Evolutionary conservation across 805 yeast species (phyloP).

Genomic region (Starmerella apis): DNA sequence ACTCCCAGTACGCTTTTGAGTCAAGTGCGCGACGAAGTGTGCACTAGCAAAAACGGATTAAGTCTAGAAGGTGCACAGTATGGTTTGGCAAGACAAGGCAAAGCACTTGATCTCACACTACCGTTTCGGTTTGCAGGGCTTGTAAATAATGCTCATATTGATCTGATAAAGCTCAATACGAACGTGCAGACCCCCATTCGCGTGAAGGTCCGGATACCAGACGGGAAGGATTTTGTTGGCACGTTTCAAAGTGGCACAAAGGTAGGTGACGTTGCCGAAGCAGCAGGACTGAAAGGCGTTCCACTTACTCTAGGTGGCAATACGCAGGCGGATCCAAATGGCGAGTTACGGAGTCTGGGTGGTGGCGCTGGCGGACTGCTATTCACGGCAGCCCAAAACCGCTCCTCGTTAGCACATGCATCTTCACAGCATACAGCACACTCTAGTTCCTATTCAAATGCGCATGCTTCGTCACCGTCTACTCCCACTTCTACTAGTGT

Average conservation of each 20-base stretch:
- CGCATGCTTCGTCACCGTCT: too few relatives aligned
- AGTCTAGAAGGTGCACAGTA: conserved; percentile 12
- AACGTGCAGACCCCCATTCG: conserved; percentile 9
- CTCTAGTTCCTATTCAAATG: background rate
- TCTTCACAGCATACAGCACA: too few relatives aligned
- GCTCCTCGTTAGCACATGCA: background rate
- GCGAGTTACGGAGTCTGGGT: conserved; percentile 14
- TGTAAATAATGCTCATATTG: conserved; percentile 23
- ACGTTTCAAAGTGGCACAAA: conserved; percentile 11
- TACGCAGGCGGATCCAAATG: background rate
- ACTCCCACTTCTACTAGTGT: too few relatives aligned
- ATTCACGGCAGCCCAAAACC: conserved; percentile 4
- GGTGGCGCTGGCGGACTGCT: conserved; percentile 15
- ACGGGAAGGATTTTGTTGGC: conserved; percentile 19
- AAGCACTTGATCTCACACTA: conserved; percentile 22
- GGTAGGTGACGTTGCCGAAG: conserved; percentile 8
- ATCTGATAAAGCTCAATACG: conserved; percentile 7
- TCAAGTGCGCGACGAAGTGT: conserved; percentile 22
- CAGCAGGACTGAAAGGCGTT: conserved; percentile 14
- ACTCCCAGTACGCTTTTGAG: conserved; percentile 20
- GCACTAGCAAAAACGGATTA: conserved; percentile 9
- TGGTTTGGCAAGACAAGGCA: conserved; percentile 18
- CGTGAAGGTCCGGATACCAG: conserved; percentile 20
- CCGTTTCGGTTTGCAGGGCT: conserved; percentile 23
- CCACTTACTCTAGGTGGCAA: conserved; percentile 9